These are phyloP conservation scores for Shiraia bambusicola DNA, from an alignment of 2,329 filamentous ascomycete genomes.

Conservation along the genomic window DNA sequence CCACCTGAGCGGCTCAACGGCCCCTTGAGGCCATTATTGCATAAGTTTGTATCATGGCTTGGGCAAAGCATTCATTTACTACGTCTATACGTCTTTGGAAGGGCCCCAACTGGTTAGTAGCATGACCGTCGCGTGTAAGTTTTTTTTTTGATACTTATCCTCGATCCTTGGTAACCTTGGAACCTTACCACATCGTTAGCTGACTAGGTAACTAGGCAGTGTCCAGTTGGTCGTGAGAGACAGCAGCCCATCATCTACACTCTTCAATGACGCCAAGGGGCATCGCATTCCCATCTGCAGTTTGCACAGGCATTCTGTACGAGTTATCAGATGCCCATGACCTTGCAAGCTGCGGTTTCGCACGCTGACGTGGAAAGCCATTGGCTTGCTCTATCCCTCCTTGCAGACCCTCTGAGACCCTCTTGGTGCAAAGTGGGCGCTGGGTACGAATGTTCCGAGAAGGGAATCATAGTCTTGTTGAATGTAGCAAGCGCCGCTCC, in stretches of 20 bases:
- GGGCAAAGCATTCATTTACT: no score
- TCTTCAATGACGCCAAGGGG: not conserved
- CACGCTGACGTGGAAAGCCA: conserved; percentile 9
- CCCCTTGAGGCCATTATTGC: conserved; percentile 1
- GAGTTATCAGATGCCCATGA: conserved; percentile 1
- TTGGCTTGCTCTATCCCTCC: conserved; percentile 6
- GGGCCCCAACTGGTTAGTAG: no score
- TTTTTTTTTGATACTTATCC: no score
- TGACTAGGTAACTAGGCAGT: no score
- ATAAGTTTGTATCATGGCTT: not conserved
- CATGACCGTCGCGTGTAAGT: no score
- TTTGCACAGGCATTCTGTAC: conserved; percentile 7
- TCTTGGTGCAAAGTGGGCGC: conserved; percentile 4
- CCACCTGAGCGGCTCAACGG: conserved; percentile 9
- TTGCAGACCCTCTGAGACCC: conserved; percentile 8
- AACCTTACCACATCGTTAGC: no score
- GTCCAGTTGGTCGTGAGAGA: no score
- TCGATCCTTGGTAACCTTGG: no score
- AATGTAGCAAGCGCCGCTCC: conserved; percentile 13
- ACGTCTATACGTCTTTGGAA: no score
- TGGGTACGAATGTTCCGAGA: conserved; percentile 11
- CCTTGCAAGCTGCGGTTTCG: conserved; percentile 1
- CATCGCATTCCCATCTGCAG: conserved; percentile 11
- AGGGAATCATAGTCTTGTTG: conserved; percentile 14
- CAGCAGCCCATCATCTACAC: no score